Evolutionary conservation across 1,139 yeast genomes (phyloP), one percentile per base, ranked within the genome.

Genomic region (Lodderomyces orthopsilosis): DNA sequence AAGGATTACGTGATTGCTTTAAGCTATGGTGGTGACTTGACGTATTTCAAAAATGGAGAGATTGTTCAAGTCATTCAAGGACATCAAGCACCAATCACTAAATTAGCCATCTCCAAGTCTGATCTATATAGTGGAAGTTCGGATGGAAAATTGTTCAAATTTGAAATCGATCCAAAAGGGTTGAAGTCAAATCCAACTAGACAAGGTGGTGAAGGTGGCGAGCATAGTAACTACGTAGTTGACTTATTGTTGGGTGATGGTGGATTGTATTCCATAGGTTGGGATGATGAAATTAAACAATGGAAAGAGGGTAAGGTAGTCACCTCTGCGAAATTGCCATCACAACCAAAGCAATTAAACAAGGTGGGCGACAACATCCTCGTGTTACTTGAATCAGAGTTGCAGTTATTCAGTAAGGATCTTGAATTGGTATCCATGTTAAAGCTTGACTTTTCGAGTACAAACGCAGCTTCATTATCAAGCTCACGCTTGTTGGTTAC

Each of bases 221-320:
- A 68, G 9, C 93, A 86, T 59, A 54, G 74, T 1, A 85, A 85
- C 54, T 72, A 81, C 52, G 73, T 88, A 30, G 79, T 75, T 38
- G 83, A 63, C 65, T 57, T 75, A 28, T 55, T 58, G 19, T 51
- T 49, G 35, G 61, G 53, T 9, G 56, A 55, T 18, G 58, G 58
- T 2, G 51, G 81, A 10, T 18, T 28, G 10, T 65, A 76, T 44
- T 75, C 94, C 15, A 69, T 81, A 24, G 95, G 91, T 1, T 91
- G 98, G 98, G 98, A 93, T 61, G 95, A 89, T 57, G 77, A 79
- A n/a, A 56, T 90, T 41, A 79, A 77, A 55, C 55, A 68, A 2
- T 67, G 85, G 63, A 54, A 59, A 9, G 60, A 58, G 35, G 61
- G 58, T 22, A 46, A 53, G 10, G 53, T 67, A n/a, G 57, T 59